Percentiles rank a stretch among this genome's conserved stretches.
phyloP scores from a whole-genome alignment of 257 asterid genomes.

The Gynochthodes officinalis region DNA sequence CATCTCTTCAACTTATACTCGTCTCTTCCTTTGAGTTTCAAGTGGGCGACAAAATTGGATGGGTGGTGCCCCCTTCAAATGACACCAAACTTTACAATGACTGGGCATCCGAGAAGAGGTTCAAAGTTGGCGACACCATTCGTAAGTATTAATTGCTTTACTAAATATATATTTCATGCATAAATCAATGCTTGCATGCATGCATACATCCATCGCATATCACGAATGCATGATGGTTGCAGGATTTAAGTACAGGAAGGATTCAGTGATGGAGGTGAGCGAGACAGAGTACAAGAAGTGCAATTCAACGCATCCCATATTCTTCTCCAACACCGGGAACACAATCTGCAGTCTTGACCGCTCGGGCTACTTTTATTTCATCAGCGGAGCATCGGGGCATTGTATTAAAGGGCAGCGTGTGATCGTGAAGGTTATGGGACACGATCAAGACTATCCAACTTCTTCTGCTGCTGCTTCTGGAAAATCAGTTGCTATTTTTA shows the following conservation, averaged over 20 bases:
- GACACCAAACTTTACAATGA: constrained; percentile 37
- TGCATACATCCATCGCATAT: not conserved
- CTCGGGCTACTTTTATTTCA: constrained; percentile 65
- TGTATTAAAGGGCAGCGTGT: constrained; percentile 58
- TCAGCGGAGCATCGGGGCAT: constrained; percentile 67
- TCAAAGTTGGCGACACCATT: constrained; percentile 52
- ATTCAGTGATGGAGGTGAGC: constrained; percentile 72
- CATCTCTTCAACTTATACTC: constrained; percentile 9
- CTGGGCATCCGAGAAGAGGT: constrained; percentile 69
- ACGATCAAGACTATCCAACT: constrained; percentile 24
- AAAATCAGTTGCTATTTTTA: not conserved
- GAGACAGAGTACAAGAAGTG: constrained; percentile 49
- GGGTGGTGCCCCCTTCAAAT: constrained; percentile 53
- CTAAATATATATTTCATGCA: too few relatives aligned
- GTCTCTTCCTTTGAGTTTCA: constrained; percentile 42
- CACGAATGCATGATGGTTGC: not conserved
- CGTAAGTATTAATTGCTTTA: constrained; percentile 36
- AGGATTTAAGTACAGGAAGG: constrained; percentile 75
- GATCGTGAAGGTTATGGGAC: constrained; percentile 57
- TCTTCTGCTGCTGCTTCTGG: constrained; percentile 15
- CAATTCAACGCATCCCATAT: constrained; percentile 49
- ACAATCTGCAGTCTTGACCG: constrained; percentile 40
- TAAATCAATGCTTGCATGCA: too few relatives aligned
- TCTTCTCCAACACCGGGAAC: constrained; percentile 65
- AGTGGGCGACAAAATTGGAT: constrained; percentile 54